Percentiles rank a stretch among this genome's conserved stretches.
Evolutionary conservation across 1,284 basidiomycete species (phyloP).

Genomic region (Ceratobasidium sp.): DNA sequence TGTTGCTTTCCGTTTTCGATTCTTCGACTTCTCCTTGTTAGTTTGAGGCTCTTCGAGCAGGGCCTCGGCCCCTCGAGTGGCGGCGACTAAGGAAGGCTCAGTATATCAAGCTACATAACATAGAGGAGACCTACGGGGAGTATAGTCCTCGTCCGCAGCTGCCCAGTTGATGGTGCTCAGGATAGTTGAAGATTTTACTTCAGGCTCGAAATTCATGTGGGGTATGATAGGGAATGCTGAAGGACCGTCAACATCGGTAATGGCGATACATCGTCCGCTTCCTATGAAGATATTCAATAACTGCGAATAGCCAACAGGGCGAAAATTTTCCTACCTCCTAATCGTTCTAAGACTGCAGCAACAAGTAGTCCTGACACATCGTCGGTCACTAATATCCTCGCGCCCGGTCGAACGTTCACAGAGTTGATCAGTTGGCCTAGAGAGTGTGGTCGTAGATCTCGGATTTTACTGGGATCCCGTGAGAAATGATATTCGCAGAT

Average conservation of each 20-base stretch:
- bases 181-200: slow-evolving; percentile 59
- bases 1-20: slow-evolving; percentile 73
- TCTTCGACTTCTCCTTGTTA: slow-evolving; percentile 70
- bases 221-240: slow-evolving; percentile 87
- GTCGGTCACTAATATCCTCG: slow-evolving; percentile 88
- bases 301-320: not conserved
- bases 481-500: slow-evolving; percentile 89
- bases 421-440: slow-evolving; percentile 87
- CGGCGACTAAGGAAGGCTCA: slow-evolving; percentile 48
- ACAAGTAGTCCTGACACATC: slow-evolving; percentile 92
- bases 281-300: slow-evolving; percentile 55
- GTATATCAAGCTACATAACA: slow-evolving; percentile 18
- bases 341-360: slow-evolving; percentile 80
- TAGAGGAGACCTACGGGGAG: slow-evolving; percentile 57
- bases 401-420: slow-evolving; percentile 84
- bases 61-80: slow-evolving; percentile 63
- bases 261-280: slow-evolving; percentile 79
- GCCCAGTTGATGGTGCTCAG: slow-evolving; percentile 78
- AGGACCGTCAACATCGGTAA: slow-evolving; percentile 91
- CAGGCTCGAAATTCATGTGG: slow-evolving; percentile 81
- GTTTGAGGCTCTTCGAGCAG: slow-evolving; percentile 57
- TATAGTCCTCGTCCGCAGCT: slow-evolving; percentile 80
- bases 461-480: slow-evolving; percentile 80
- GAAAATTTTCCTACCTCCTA: slow-evolving; percentile 69
- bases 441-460: slow-evolving; percentile 86